Percentiles rank a stretch among this genome's conserved stretches.
These are phyloP conservation scores for Ettlia oleoabundans DNA, from an alignment of 139 green algal genomes.

Conservation along the genomic window DNA sequence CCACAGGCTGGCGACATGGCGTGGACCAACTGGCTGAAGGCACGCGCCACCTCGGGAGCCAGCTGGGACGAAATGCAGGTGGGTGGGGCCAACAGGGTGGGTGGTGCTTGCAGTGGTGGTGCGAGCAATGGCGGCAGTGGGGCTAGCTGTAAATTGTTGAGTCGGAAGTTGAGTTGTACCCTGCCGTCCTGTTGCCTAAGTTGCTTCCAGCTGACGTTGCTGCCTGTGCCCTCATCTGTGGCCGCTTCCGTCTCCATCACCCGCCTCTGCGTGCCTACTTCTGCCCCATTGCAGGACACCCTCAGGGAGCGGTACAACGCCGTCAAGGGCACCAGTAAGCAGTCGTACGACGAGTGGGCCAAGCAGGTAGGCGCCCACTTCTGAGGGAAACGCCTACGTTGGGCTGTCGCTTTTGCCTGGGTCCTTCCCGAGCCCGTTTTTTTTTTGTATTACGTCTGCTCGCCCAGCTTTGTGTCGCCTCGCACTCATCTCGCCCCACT, in stretches of 20 bases:
- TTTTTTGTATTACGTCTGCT: too few relatives aligned
- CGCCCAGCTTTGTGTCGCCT: too few relatives aligned
- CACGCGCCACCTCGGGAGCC: slow-evolving; percentile 4
- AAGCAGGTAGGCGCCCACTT: not conserved
- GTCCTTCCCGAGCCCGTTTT: too few relatives aligned
- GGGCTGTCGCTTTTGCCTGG: too few relatives aligned
- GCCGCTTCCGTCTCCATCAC: not conserved
- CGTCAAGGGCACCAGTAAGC: slow-evolving; percentile 20
- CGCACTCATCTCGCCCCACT: too few relatives aligned
- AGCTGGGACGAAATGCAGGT: slow-evolving; percentile 31
- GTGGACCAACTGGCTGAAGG: slow-evolving; percentile 27
- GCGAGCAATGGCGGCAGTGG: too few relatives aligned
- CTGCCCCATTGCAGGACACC: too few relatives aligned
- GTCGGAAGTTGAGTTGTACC: too few relatives aligned
- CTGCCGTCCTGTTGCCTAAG: not conserved
- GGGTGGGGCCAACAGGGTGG: not conserved
- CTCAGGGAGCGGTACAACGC: slow-evolving; percentile 1
- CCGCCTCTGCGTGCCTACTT: not conserved
- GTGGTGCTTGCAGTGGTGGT: not conserved
- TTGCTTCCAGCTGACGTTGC: too few relatives aligned
- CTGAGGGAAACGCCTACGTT: not conserved
- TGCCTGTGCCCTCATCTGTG: not conserved
- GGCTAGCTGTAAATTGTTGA: too few relatives aligned
- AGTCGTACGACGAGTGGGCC: slow-evolving; percentile 27
- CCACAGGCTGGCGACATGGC: slow-evolving; percentile 14